phyloP scores from a whole-genome alignment of 805 yeast genomes.

The Yamadazyma laniorum region DNA sequence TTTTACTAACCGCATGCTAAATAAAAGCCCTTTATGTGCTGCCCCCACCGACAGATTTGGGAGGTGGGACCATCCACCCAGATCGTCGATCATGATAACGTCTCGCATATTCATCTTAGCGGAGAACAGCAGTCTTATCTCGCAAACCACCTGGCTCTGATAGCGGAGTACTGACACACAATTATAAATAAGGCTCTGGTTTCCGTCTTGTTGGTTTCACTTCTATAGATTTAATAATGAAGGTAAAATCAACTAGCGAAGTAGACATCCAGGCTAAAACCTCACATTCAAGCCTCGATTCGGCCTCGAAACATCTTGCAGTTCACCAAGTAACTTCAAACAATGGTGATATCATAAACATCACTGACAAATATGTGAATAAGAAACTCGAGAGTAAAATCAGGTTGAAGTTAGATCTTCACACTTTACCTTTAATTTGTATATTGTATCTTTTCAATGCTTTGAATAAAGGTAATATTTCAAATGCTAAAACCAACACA shows the following conservation, averaged over 20 bases:
- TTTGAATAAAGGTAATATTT: conserved; percentile 48
- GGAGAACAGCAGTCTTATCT: no score
- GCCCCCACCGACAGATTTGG: no score
- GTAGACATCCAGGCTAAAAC: conserved; percentile 3
- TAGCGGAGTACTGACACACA: no score
- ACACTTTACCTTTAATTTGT: conserved; percentile 45
- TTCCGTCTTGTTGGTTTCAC: neutral
- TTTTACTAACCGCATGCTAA: no score
- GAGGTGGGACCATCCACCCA: no score
- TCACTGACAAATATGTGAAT: conserved; percentile 15
- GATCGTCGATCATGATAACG: no score
- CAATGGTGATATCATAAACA: conserved; percentile 17
- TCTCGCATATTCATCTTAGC: no score
- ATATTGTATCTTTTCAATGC: conserved; percentile 48
- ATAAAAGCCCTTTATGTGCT: no score
- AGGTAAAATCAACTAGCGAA: conserved; percentile 3
- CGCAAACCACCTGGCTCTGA: no score
- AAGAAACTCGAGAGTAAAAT: conserved; percentile 27
- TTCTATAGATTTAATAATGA: conserved; percentile 3
- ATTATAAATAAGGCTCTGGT: neutral
- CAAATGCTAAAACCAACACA: conserved; percentile 50
- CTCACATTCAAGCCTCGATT: conserved; percentile 7
- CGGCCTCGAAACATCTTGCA: conserved; percentile 3
- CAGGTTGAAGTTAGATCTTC: conserved; percentile 40
- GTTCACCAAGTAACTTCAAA: conserved; percentile 17